Base-by-base conservation (phyloP, 2,329 filamentous ascomycete genomes). In the Aspergillus niger region DNA sequence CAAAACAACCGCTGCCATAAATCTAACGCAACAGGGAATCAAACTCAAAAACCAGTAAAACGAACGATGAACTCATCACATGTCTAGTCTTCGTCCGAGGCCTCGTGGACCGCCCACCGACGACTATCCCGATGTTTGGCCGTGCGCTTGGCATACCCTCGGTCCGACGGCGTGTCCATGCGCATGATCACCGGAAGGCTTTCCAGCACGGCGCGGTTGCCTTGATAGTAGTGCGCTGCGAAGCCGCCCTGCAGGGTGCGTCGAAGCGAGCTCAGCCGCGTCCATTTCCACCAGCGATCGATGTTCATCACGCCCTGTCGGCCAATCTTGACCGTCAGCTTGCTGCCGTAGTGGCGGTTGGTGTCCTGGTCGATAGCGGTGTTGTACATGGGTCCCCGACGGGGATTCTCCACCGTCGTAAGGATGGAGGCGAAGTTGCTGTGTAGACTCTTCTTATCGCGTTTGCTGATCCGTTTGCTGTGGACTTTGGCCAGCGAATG, bases 221-320 rank as follows among this genome's bases (percentile, higher is more conserved):
- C 78, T 69, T 86, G 82, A 55, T 73, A 79, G 70, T 88, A 89
- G 75, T 89, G 87, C 54, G 81, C 81, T 49, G 86, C 74, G 65
- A 89, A 88, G 0, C 87, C 87, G 13, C 84, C 83, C 60, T 85
- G 84, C 43, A 91, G 76, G 30, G 87, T 77, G 41, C 87, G 76
- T 69, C 86, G 82, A 56, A 91, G 74, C 3, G 83, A 83, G 62
- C 87, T 85, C 54, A 90, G 74, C 30, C 88, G 80, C 66, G 86
- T 81, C 67, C 90, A 78, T 74, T 91, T 91, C 89, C 89, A 91
- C 89, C 89, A 91, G 65, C 84, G 83, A 73, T 91, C 87, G 54
- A 91, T 86, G 54, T 79, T 82, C 79, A 91, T 84, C 56, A 83
- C 81, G 2, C 86, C 84, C 50, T 81, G 82, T 22, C 81, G 80